These are phyloP conservation scores for Haemoproteus tartakovskyi DNA, from an alignment of 169 alveolate species.

Conservation along the genomic window DNA sequence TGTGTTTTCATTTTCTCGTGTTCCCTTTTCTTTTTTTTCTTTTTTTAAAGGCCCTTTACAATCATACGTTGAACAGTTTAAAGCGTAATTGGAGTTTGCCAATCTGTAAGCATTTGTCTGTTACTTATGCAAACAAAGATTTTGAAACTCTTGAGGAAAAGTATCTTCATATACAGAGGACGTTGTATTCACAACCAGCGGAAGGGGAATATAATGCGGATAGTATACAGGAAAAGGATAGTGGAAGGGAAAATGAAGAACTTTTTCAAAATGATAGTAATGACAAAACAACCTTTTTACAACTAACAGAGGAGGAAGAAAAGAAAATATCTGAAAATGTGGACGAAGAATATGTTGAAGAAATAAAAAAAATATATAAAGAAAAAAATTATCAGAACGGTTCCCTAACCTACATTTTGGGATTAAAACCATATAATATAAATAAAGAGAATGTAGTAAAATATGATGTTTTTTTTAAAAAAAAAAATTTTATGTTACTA, in stretches of 20 bases:
- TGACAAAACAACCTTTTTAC: not conserved
- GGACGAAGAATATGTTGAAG: constrained; percentile 32
- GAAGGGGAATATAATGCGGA: not conserved
- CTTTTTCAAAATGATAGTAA: not conserved
- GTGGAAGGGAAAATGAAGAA: not conserved
- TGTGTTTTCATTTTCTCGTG: too few species aligned
- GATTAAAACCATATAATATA: constrained; percentile 54
- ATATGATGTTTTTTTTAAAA: constrained; percentile 57
- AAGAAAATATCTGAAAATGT: constrained; percentile 9
- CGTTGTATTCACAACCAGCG: constrained; percentile 6
- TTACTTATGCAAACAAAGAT: constrained; percentile 8
- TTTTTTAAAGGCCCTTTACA: constrained; percentile 34
- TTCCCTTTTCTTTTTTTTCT: too few species aligned
- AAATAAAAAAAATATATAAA: constrained; percentile 48
- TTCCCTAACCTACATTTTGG: constrained; percentile 31
- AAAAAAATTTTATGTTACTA: constrained; percentile 43
- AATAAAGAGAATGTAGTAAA: constrained; percentile 38
- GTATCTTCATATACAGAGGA: constrained; percentile 4
- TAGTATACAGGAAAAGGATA: not conserved
- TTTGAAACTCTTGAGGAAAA: constrained; percentile 20
- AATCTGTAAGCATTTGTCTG: constrained; percentile 37
- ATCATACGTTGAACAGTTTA: constrained; percentile 51
- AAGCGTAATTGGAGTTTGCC: constrained; percentile 40
- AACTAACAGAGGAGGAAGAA: constrained; percentile 19
- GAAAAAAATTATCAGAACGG: constrained; percentile 47